These are phyloP conservation scores for Dactylellina parvicollis DNA, from an alignment of 2,329 filamentous ascomycete species.

Conservation along the genomic window DNA sequence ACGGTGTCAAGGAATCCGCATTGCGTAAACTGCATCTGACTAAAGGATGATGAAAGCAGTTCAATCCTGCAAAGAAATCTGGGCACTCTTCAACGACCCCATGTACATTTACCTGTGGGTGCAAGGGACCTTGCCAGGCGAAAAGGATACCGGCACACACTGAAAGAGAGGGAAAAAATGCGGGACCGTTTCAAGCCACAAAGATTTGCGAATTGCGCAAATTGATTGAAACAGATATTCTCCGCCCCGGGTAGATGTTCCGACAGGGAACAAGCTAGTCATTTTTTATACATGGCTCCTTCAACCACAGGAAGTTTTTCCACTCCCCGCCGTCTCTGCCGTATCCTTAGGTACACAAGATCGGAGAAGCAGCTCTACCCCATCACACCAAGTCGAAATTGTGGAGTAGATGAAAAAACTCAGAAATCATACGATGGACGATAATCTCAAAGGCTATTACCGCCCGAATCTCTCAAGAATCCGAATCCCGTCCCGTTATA, in stretches of 20 bases:
- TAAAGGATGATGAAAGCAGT: conserved; percentile 43
- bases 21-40: conserved; percentile 31
- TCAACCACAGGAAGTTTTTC: neutral
- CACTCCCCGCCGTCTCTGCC: neutral
- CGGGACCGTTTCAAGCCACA: conserved; percentile 34
- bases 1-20: neutral
- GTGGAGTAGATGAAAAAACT: no score
- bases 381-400: no score
- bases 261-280: neutral
- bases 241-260: conserved; percentile 34
- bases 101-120: neutral
- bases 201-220: conserved; percentile 39
- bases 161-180: neutral
- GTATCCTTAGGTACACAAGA: no score
- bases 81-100: no score
- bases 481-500: neutral
- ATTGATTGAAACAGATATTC: conserved; percentile 38
- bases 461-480: neutral
- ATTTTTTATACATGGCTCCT: neutral
- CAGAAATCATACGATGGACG: no score
- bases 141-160: neutral
- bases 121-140: neutral
- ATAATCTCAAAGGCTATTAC: no score
- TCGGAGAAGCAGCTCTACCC: no score
- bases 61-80: neutral